A percentile compares a stretch with the other conserved stretches of the same genome.
Conservation (phyloP, 2,329 filamentous ascomycete species). For the Alternaria infectoria region DNA sequence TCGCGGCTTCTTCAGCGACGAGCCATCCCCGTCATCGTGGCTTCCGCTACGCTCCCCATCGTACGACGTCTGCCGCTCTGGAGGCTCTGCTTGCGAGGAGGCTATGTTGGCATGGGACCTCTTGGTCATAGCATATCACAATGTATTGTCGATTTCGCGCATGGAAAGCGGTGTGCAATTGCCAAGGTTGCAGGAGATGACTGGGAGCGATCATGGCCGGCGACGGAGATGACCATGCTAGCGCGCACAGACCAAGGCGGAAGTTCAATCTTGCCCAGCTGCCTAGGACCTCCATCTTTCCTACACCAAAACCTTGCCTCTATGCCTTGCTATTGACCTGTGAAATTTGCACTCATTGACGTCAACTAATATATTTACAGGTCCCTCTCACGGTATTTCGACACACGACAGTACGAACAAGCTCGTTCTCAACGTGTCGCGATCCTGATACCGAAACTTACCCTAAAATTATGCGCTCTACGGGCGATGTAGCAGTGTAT, state of each 20-base stretch:
- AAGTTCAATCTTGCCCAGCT: not conserved
- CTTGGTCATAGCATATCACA: constrained; percentile 46
- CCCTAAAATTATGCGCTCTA: not conserved
- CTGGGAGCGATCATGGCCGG: not conserved
- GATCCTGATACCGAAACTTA: not conserved
- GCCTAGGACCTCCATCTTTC: not conserved
- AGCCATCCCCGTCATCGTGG: constrained; percentile 32
- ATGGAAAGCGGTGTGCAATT: constrained; percentile 1
- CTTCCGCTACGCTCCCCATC: constrained; percentile 31
- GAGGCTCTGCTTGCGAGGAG: constrained; percentile 24
- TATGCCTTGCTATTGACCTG: not conserved
- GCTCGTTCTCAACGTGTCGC: not conserved
- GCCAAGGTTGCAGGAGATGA: constrained; percentile 1
- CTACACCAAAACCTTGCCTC: not conserved
- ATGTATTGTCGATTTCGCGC: constrained; percentile 3
- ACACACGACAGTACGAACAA: not conserved
- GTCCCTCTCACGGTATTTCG: not conserved
- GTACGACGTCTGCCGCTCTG: constrained; percentile 22
- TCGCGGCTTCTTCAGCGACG: constrained; percentile 43
- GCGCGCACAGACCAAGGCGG: constrained; percentile 11
- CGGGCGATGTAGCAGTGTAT: not conserved
- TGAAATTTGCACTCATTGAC: not conserved
- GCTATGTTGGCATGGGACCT: constrained; percentile 32
- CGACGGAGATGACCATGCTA: constrained; percentile 2
- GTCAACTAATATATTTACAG: not conserved